Conservation (phyloP, 2,329 filamentous ascomycete species). For the Penicillium frequentans region DNA sequence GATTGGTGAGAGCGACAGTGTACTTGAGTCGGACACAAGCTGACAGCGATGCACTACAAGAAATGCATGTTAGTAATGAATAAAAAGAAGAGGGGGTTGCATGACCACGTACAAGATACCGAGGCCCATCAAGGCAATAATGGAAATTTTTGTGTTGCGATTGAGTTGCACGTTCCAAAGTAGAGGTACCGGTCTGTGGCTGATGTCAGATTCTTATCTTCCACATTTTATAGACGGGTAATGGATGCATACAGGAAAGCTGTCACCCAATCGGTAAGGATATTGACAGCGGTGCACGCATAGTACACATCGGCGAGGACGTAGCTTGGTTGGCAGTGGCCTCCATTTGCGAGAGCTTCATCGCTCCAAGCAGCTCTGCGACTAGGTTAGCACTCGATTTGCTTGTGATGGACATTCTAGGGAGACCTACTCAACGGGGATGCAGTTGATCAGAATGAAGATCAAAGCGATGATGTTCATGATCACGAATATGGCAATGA, state of each 20-base stretch:
- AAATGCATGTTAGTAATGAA: conserved; percentile 4
- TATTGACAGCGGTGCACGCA: conserved; percentile 26
- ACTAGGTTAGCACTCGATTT: neutral
- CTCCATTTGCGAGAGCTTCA: conserved; percentile 15
- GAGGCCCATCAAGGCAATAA: conserved; percentile 45
- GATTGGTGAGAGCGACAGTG: conserved; percentile 42
- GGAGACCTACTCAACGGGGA: conserved; percentile 17
- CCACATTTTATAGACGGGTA: conserved; percentile 19
- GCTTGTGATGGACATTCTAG: neutral
- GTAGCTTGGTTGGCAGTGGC: conserved; percentile 20
- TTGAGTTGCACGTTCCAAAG: conserved; percentile 47
- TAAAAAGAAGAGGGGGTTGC: neutral
- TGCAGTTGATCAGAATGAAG: conserved; percentile 25
- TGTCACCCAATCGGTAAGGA: conserved; percentile 25
- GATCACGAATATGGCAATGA: conserved; percentile 17
- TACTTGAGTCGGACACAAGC: conserved; percentile 45
- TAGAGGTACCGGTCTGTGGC: conserved; percentile 38
- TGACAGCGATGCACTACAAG: conserved; percentile 32
- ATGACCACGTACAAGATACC: conserved; percentile 45
- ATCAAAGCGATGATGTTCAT: conserved; percentile 26
- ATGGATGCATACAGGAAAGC: conserved; percentile 17
- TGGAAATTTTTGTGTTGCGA: conserved; percentile 46
- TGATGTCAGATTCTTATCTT: conserved; percentile 27
- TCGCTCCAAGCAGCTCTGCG: conserved; percentile 22
- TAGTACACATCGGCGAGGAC: conserved; percentile 26